phyloP scores from a whole-genome alignment of 345 rosid species.

The Eutrema japonicum region DNA sequence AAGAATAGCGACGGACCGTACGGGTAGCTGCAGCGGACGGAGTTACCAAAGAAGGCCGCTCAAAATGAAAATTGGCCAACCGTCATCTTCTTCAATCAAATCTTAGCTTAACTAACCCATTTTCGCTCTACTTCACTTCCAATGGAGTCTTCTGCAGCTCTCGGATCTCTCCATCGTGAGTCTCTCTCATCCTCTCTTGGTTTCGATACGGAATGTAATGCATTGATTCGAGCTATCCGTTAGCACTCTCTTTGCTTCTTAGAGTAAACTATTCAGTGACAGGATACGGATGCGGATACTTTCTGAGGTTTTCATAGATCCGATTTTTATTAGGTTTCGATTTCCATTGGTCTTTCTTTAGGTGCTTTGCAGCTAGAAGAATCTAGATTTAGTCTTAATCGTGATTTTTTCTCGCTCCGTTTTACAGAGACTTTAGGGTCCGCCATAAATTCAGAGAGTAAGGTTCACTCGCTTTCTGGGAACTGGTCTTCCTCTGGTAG shows the following conservation, averaged over 20 bases:
- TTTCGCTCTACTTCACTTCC: slow-evolving; percentile 33
- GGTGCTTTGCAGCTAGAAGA: slow-evolving; percentile 15
- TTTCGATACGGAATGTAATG: neutral
- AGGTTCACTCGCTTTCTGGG: slow-evolving; percentile 37
- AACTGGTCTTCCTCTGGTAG: slow-evolving; percentile 45
- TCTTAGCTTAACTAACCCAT: slow-evolving; percentile 22
- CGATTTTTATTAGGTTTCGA: slow-evolving; percentile 6
- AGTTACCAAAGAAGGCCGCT: slow-evolving; percentile 36
- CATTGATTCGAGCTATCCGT: slow-evolving; percentile 1
- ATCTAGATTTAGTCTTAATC: neutral
- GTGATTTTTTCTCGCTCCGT: slow-evolving; percentile 7
- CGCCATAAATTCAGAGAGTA: slow-evolving; percentile 32
- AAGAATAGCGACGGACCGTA: neutral
- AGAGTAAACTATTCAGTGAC: slow-evolving; percentile 3
- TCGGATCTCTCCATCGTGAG: slow-evolving; percentile 72
- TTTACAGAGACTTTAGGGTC: slow-evolving; percentile 52
- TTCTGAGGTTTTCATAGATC: neutral
- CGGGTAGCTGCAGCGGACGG: slow-evolving; percentile 30
- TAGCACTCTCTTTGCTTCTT: slow-evolving; percentile 4
- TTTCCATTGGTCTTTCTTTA: neutral
- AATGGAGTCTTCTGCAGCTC: slow-evolving; percentile 75
- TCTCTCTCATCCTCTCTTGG: neutral
- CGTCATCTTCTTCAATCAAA: slow-evolving; percentile 38
- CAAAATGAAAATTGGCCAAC: slow-evolving; percentile 20
- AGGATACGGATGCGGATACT: neutral